Percentiles rank a stretch among this genome's conserved stretches.
Conservation (phyloP, 1,139 yeast species). For the Saccharomyces hybrid region DNA sequence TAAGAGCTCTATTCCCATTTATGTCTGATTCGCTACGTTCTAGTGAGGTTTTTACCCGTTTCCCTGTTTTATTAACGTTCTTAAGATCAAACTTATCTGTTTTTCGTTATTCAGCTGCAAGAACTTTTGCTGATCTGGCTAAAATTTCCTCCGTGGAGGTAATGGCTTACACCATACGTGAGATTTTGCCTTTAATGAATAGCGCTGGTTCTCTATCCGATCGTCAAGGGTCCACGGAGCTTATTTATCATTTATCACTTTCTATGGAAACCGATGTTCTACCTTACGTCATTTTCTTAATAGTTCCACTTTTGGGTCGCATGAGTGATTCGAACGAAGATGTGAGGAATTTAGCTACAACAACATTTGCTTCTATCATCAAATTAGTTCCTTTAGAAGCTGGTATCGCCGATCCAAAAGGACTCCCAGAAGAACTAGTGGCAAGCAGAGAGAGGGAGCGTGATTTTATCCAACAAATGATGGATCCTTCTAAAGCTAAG, state of each 20-base stretch:
- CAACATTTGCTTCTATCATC: slow-evolving; percentile 93
- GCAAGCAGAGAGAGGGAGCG: slow-evolving; percentile 91
- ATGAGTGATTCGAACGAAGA: slow-evolving; percentile 95
- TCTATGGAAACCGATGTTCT: slow-evolving; percentile 84
- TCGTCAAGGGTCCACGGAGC: slow-evolving; percentile 92
- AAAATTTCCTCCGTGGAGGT: slow-evolving; percentile 65
- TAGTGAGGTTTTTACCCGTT: slow-evolving; percentile 39
- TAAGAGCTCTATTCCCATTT: slow-evolving; percentile 65
- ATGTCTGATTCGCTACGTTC: slow-evolving; percentile 43
- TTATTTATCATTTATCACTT: slow-evolving; percentile 74
- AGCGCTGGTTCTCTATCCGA: slow-evolving; percentile 69
- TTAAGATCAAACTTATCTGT: slow-evolving; percentile 67
- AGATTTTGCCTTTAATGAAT: slow-evolving; percentile 69
- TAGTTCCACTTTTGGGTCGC: slow-evolving; percentile 93
- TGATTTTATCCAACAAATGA: slow-evolving; percentile 93
- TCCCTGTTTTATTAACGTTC: slow-evolving; percentile 51
- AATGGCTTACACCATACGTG: slow-evolving; percentile 72
- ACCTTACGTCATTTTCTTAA: slow-evolving; percentile 90
- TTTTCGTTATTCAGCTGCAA: slow-evolving; percentile 82
- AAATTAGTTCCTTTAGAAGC: slow-evolving; percentile 95
- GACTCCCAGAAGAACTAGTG: slow-evolving; percentile 76
- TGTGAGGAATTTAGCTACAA: slow-evolving; percentile 84
- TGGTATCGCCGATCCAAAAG: slow-evolving; percentile 93
- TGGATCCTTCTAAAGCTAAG: slow-evolving; percentile 91
- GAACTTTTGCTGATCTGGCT: slow-evolving; percentile 78